Evolutionary conservation across 2,329 filamentous ascomycete genomes (phyloP).

Genomic region (Alternaria conjuncta): DNA sequence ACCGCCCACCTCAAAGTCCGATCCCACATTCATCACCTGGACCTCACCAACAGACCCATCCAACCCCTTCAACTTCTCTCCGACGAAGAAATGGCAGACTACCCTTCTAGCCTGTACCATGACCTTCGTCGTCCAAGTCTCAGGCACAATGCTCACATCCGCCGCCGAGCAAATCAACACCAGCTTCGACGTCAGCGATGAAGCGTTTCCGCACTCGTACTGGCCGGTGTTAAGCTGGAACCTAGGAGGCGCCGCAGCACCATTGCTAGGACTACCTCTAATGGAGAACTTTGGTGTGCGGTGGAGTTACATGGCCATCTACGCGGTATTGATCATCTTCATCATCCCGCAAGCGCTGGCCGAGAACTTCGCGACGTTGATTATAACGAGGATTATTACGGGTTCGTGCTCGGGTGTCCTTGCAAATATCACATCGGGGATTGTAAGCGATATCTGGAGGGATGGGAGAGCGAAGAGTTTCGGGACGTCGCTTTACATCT

Average conservation of each 20-base stretch:
- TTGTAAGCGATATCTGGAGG: constrained; percentile 48
- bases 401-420: constrained; percentile 53
- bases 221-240: constrained; percentile 53
- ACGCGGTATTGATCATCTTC: constrained; percentile 51
- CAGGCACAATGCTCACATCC: constrained; percentile 43
- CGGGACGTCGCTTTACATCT: constrained; percentile 53
- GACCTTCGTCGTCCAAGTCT: constrained; percentile 43
- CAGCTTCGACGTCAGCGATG: constrained; percentile 49
- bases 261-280: constrained; percentile 51
- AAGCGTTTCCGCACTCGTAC: constrained; percentile 50
- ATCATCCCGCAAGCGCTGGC: constrained; percentile 53
- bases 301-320: constrained; percentile 52
- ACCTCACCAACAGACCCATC: constrained; percentile 27
- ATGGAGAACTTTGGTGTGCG: constrained; percentile 55
- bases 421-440: constrained; percentile 49
- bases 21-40: constrained; percentile 24
- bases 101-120: constrained; percentile 54
- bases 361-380: constrained; percentile 54
- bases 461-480: constrained; percentile 50
- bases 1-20: neutral
- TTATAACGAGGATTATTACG: constrained; percentile 54
- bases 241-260: constrained; percentile 51
- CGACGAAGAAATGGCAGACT: constrained; percentile 51
- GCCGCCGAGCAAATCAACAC: constrained; percentile 46
- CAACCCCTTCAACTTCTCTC: constrained; percentile 52